Percentiles rank a stretch among this genome's conserved stretches.
Conservation (phyloP, 306 rosid species). For the Vicia sativa region DNA sequence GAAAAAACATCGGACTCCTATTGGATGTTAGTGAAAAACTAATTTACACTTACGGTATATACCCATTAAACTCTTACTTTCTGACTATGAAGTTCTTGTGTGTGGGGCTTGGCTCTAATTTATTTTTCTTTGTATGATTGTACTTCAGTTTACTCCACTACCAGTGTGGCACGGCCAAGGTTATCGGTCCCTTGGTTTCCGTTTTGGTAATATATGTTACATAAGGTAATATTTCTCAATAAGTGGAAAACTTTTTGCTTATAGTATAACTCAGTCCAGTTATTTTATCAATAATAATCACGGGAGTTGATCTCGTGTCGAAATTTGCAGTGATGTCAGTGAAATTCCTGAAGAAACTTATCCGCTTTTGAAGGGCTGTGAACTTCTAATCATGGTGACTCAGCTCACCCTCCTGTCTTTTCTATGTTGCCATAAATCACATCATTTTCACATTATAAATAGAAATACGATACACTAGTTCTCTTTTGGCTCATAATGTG, state of each 20-base stretch:
- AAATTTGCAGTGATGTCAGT: constrained; percentile 75
- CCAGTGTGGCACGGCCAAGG: constrained; percentile 95
- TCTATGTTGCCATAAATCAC: neutral
- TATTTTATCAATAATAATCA: constrained; percentile 16
- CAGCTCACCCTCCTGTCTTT: constrained; percentile 25
- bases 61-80: constrained; percentile 11
- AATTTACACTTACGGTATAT: neutral
- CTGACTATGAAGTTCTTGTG: constrained; percentile 29
- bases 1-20: neutral
- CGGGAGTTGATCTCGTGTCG: constrained; percentile 38
- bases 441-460: constrained; percentile 14
- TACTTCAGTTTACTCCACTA: constrained; percentile 77
- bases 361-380: constrained; percentile 78
- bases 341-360: constrained; percentile 95
- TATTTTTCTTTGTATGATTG: constrained; percentile 21
- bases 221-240: constrained; percentile 69
- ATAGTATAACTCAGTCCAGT: constrained; percentile 6
- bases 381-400: constrained; percentile 77
- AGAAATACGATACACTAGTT: neutral
- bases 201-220: constrained; percentile 88
- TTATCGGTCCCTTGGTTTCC: constrained; percentile 90
- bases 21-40: neutral
- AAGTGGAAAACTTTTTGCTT: constrained; percentile 10
- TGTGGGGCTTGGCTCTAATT: constrained; percentile 27
- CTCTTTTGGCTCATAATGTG: constrained; percentile 31